These are phyloP conservation scores for Eucalyptus cloeziana DNA, from an alignment of 345 rosid genomes.

Conservation along the genomic window DNA sequence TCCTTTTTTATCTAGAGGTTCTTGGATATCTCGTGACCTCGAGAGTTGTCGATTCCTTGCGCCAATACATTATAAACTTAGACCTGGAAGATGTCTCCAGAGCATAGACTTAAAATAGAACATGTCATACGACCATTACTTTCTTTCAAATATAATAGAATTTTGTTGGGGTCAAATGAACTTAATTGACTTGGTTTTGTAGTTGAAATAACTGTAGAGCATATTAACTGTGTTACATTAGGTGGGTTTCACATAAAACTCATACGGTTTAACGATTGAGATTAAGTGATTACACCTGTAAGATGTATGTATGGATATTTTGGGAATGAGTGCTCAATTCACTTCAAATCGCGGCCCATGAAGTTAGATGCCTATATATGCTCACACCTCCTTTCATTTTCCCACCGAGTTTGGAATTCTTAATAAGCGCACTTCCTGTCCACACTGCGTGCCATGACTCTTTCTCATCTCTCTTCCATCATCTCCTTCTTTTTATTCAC, in stretches of 20 bases:
- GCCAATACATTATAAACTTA: not conserved
- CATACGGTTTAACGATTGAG: not conserved
- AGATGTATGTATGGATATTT: not conserved
- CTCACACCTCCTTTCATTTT: not conserved
- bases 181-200: not conserved
- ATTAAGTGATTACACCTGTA: not conserved
- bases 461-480: not conserved
- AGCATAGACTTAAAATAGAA: not conserved
- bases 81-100: not conserved
- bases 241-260: not conserved
- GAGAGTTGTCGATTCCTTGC: not conserved
- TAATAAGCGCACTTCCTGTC: not conserved
- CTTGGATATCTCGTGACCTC: not conserved
- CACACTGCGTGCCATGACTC: not conserved
- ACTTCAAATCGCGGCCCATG: not conserved
- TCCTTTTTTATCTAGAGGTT: not conserved
- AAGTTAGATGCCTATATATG: not conserved
- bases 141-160: too few species aligned
- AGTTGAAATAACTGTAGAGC: not conserved
- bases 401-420: not conserved
- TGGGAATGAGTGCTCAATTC: not conserved
- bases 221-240: not conserved
- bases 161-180: too few species aligned
- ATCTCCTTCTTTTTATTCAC: not conserved
- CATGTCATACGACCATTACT: too few species aligned